Conservation (phyloP, 23 red algal species). For the Gracilariopsis chorda region DNA sequence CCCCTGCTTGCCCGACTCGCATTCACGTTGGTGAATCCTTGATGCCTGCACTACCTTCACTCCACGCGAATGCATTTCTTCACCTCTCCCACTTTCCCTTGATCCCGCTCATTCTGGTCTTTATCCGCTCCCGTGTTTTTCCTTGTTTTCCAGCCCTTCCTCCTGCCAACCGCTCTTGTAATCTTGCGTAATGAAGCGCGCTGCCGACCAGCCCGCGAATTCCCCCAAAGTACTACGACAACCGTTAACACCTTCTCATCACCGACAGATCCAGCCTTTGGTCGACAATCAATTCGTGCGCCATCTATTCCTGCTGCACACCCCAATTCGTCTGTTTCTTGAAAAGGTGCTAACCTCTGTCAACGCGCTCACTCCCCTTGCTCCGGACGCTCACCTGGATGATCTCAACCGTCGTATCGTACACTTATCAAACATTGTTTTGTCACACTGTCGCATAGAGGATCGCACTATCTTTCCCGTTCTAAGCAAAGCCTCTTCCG, state of each 20-base stretch:
- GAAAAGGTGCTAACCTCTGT: constrained; percentile 5
- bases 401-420: constrained; percentile 23
- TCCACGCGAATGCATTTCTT: no score
- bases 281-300: neutral
- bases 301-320: constrained; percentile 29
- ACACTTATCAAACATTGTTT: neutral
- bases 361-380: constrained; percentile 22
- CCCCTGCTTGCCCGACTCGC: no score
- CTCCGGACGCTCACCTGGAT: constrained; percentile 47
- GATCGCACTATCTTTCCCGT: constrained; percentile 21
- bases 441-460: constrained; percentile 1
- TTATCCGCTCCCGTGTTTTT: no score
- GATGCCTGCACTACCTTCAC: no score
- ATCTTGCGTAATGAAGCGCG: no score
- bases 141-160: no score
- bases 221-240: no score
- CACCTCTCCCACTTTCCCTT: no score
- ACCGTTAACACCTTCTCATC: neutral
- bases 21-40: no score
- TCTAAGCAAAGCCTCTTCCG: neutral
- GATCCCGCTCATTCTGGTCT: no score
- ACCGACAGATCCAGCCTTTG: neutral
- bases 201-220: no score
- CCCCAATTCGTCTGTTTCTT: constrained; percentile 19
- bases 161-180: no score